These are phyloP conservation scores for Aspergillus vadensis DNA, from an alignment of 2,329 filamentous ascomycete genomes.

Conservation along the genomic window DNA sequence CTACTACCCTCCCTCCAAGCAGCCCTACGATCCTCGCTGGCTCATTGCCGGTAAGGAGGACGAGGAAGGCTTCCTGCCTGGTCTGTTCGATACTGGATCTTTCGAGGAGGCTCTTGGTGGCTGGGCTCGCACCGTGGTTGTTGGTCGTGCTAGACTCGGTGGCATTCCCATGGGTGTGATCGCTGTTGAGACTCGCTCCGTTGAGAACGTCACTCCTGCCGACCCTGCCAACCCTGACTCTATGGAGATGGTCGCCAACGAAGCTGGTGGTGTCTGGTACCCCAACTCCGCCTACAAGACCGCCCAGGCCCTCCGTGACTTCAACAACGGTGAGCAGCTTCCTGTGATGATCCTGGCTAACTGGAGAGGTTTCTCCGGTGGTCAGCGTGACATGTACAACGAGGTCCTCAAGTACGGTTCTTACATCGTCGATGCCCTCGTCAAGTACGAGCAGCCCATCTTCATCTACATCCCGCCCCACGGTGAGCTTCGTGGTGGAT, in stretches of 20 bases:
- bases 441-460: conserved; percentile 97
- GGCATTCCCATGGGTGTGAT: conserved; percentile 99
- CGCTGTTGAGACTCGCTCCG: conserved; percentile 88
- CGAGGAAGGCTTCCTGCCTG: conserved; percentile 79
- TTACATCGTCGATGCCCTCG: conserved; percentile 96
- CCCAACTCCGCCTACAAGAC: conserved; percentile 99
- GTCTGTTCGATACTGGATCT: conserved; percentile 94
- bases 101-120: conserved; percentile 96
- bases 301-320: conserved; percentile 96
- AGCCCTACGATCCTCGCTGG: conserved; percentile 89
- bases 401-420: conserved; percentile 99
- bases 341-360: conserved; percentile 99
- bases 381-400: conserved; percentile 99
- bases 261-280: conserved; percentile 99
- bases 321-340: conserved; percentile 98
- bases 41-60: conserved; percentile 87
- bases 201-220: conserved; percentile 95
- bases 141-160: conserved; percentile 92
- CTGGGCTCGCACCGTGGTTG: conserved; percentile 95
- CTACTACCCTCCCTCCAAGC: conserved; percentile 77
- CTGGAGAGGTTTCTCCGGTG: conserved; percentile 99
- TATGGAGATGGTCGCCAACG: conserved; percentile 89
- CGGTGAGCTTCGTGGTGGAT: conserved; percentile 96
- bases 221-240: conserved; percentile 98
- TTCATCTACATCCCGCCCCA: conserved; percentile 98